phyloP scores from a whole-genome alignment of 169 alveolate species.

The Eimeria acervulina region DNA sequence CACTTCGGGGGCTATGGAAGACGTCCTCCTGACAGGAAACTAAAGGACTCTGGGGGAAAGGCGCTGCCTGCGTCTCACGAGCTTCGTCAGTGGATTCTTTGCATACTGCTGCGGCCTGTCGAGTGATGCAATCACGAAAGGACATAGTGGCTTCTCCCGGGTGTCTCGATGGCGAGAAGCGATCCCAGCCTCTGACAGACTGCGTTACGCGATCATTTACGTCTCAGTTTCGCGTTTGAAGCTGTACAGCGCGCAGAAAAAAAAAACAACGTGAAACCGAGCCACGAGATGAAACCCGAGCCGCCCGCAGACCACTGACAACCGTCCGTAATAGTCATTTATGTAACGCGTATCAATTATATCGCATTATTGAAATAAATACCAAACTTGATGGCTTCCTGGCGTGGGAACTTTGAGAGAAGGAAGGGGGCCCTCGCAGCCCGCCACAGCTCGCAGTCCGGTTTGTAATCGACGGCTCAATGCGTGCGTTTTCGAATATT shows the following conservation, averaged over 20 bases:
- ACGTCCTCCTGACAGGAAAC: background rate
- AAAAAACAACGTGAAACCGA: background rate
- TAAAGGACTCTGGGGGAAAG: background rate
- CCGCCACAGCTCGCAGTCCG: conserved; percentile 30
- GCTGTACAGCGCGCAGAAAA: background rate
- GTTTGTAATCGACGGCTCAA: background rate
- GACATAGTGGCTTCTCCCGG: conserved; percentile 21
- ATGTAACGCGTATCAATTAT: background rate
- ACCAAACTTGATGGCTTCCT: background rate
- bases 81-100: background rate
- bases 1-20: conserved; percentile 1
- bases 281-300: background rate
- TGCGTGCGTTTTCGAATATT: background rate
- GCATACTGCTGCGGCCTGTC: background rate
- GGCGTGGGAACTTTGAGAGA: background rate
- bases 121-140: conserved; percentile 39
- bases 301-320: background rate
- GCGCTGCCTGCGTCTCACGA: background rate
- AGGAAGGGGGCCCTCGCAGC: background rate
- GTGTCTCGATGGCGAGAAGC: background rate
- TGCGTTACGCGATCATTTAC: background rate
- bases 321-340: background rate
- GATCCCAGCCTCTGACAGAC: background rate
- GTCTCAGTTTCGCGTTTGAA: background rate
- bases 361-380: background rate